Percentiles rank a stretch among this genome's conserved stretches.
phyloP scores from a whole-genome alignment of 2,329 filamentous ascomycete genomes.

The Trichoderma asperellum region DNA sequence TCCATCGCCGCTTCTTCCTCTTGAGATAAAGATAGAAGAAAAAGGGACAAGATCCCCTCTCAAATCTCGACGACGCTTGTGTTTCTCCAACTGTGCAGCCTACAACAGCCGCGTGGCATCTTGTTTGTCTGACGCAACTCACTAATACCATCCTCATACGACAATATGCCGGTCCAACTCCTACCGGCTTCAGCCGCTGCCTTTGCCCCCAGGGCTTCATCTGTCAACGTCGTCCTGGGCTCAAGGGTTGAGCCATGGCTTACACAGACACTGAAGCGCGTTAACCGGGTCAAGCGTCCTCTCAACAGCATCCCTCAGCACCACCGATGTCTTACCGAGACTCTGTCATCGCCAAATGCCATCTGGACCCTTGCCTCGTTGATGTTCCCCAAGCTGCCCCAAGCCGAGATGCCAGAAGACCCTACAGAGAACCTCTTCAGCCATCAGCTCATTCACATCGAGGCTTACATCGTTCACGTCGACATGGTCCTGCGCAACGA shows the following conservation, averaged over 20 bases:
- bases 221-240: slow-evolving; percentile 91
- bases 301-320: slow-evolving; percentile 97
- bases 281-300: slow-evolving; percentile 94
- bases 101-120: slow-evolving; percentile 2
- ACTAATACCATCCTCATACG: slow-evolving; percentile 3
- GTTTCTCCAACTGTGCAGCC: neutral
- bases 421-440: slow-evolving; percentile 87
- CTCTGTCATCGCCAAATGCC: slow-evolving; percentile 82
- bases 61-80: neutral
- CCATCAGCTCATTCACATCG: slow-evolving; percentile 89
- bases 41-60: neutral
- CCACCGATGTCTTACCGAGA: slow-evolving; percentile 93
- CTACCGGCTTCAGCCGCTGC: slow-evolving; percentile 94
- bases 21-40: neutral
- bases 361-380: slow-evolving; percentile 94
- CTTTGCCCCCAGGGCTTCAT: slow-evolving; percentile 87
- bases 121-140: neutral
- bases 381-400: slow-evolving; percentile 88
- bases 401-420: slow-evolving; percentile 81
- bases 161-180: slow-evolving; percentile 83
- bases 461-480: slow-evolving; percentile 98
- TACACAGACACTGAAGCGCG: slow-evolving; percentile 93
- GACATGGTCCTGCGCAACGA: slow-evolving; percentile 98
- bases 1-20: slow-evolving; percentile 7
- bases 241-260: slow-evolving; percentile 95